A percentile compares a stretch with the other conserved stretches of the same genome.
Evolutionary conservation across 768 basidiomycete species (phyloP).

Genomic region (Trametes cubensis): DNA sequence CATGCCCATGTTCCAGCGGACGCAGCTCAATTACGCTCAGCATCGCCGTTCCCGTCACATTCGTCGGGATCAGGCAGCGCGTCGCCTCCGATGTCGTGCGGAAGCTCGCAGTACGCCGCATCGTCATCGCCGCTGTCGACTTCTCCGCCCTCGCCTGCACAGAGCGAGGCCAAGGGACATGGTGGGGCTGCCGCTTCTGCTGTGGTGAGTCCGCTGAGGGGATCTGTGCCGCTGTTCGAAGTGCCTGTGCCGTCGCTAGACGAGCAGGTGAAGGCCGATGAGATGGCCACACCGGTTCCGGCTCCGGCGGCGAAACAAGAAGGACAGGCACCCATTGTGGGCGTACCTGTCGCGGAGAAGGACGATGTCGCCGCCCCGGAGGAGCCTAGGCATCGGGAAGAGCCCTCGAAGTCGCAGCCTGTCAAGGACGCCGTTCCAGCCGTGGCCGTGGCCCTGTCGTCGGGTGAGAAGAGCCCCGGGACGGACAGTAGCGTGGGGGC

Average conservation of each 20-base stretch:
- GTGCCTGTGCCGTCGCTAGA: neutral
- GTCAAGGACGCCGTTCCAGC: constrained; percentile 3
- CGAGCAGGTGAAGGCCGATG: neutral
- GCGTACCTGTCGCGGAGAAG: neutral
- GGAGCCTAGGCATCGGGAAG: neutral
- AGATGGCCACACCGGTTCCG: constrained; percentile 11
- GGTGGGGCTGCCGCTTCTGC: neutral
- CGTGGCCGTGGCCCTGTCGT: neutral
- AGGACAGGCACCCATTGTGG: neutral
- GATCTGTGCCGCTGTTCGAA: constrained; percentile 11
- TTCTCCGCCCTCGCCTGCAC: constrained; percentile 35
- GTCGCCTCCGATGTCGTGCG: constrained; percentile 62
- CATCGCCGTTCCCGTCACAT: constrained; percentile 35
- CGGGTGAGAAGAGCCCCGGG: neutral
- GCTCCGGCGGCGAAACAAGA: too few relatives aligned
- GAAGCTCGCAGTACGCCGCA: constrained; percentile 45
- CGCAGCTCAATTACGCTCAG: constrained; percentile 21
- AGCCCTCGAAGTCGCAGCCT: neutral
- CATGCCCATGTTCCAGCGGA: constrained; percentile 10
- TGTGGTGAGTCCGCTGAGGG: constrained; percentile 18
- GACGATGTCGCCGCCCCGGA: neutral
- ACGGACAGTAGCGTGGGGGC: neutral
- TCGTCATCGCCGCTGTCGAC: constrained; percentile 35
- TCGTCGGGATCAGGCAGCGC: constrained; percentile 50
- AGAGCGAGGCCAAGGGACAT: constrained; percentile 21